phyloP scores from a whole-genome alignment of 2,329 filamentous ascomycete species.

The Botrytis cinerea region DNA sequence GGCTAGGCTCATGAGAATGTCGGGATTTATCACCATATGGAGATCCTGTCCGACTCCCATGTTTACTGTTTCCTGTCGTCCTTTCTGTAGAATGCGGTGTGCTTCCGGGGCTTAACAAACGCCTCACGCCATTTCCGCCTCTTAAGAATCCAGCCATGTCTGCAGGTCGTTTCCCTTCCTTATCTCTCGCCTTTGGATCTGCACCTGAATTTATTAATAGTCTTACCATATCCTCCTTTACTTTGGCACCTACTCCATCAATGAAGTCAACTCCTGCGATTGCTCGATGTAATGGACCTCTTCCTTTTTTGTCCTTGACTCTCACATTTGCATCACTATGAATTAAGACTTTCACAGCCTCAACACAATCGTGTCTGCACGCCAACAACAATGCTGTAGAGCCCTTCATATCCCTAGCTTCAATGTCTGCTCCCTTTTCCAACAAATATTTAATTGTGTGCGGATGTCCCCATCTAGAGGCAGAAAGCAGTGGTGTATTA shows the following conservation, averaged over 20 bases:
- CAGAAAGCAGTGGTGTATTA: conserved; percentile 29
- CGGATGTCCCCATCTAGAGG: conserved; percentile 28
- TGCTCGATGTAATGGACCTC: conserved; percentile 29
- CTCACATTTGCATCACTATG: conserved; percentile 26
- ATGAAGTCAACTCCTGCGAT: conserved; percentile 29
- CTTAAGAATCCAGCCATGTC: conserved; percentile 26
- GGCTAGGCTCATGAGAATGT: background rate
- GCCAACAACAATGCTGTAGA: conserved; percentile 29
- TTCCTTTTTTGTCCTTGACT: conserved; percentile 29
- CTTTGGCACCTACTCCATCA: conserved; percentile 21
- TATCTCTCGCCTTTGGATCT: conserved; percentile 27
- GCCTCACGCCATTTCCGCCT: conserved; percentile 28
- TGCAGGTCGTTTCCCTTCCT: conserved; percentile 27
- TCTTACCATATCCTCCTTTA: conserved; percentile 29
- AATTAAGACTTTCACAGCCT: conserved; percentile 26
- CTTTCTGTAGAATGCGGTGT: conserved; percentile 5
- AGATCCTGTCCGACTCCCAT: conserved; percentile 5
- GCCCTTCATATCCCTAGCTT: conserved; percentile 29
- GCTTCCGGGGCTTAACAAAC: conserved; percentile 23
- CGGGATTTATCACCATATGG: background rate
- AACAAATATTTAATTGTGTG: conserved; percentile 25
- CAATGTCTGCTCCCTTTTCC: conserved; percentile 26
- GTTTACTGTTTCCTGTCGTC: background rate
- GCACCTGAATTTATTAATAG: conserved; percentile 31
- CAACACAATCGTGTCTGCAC: conserved; percentile 28